These are phyloP conservation scores for Sporobolomyces pararoseus DNA, from an alignment of 768 basidiomycete genomes.

Conservation along the genomic window DNA sequence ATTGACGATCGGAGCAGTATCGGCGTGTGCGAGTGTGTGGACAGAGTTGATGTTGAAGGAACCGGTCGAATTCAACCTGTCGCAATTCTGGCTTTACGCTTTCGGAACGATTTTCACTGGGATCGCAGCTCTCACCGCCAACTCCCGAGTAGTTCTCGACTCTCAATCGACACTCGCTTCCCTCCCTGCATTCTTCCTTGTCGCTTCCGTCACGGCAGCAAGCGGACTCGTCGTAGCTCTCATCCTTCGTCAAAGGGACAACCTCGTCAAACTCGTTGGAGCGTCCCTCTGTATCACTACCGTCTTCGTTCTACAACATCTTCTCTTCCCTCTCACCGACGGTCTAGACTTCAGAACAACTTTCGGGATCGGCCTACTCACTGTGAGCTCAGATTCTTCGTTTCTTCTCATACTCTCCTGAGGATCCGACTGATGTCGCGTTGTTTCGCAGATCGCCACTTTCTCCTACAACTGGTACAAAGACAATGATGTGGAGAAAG, in stretches of 20 bases:
- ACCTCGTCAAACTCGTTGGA: constrained; percentile 40
- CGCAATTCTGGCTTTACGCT: constrained; percentile 24
- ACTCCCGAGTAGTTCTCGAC: background rate
- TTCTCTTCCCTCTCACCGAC: constrained; percentile 15
- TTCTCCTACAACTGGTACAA: constrained; percentile 24
- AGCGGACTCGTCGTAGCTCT: constrained; percentile 25
- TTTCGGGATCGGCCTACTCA: constrained; percentile 18
- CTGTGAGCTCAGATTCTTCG: constrained; percentile 1
- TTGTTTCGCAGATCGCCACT: constrained; percentile 10
- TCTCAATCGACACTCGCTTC: constrained; percentile 9
- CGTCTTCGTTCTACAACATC: constrained; percentile 19
- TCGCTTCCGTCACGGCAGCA: constrained; percentile 10
- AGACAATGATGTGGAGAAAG: background rate
- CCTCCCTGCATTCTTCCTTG: background rate
- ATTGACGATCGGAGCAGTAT: constrained; percentile 12
- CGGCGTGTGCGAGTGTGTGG: constrained; percentile 13
- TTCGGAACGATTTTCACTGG: constrained; percentile 24
- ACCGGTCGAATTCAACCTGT: constrained; percentile 20
- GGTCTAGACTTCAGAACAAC: constrained; percentile 1
- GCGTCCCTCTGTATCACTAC: constrained; percentile 27
- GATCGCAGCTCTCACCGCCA: background rate
- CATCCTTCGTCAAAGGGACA: constrained; percentile 35
- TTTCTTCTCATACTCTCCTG: background rate
- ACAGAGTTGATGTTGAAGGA: constrained; percentile 27
- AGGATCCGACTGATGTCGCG: too few relatives aligned